Base-by-base conservation (phyloP, 2,329 filamentous ascomycete genomes). In the Volutella citrinella region DNA sequence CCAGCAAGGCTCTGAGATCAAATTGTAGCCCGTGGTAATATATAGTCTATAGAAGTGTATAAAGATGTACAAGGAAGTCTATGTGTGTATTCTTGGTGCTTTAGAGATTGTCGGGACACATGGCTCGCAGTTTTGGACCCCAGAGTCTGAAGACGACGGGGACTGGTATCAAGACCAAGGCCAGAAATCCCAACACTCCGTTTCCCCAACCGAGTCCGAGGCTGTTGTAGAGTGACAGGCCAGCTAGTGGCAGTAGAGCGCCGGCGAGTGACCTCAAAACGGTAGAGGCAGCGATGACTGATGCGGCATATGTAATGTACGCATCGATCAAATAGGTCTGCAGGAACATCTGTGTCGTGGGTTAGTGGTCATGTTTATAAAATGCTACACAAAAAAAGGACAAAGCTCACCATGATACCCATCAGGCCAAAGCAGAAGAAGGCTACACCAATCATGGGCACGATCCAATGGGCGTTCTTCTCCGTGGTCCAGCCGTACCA, bases 211-310 rank as follows among this genome's bases (percentile, higher is more conserved):
- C 79, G 38, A 45, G 75, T 56, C 43, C 64, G 0, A 70, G 48
- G n/a, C 54, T 48, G 13, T 59, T 48, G 29, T 60, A 60, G 51
- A 60, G 51, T 10, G 64, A 60, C 3, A 66, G 56, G 0, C 78
- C 79, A 3, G 76, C 78, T 2, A 82, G 58, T 1, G 79, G 79
- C 9, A 82, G 69, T 17, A 88, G 80, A 0, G 73, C 79, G 0
- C 77, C 80, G n/a, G 78, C 81, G 38, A 87, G 56, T 1, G 76
- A 82, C 36, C 56, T 46, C 2, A 59, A 39, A 5, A 59, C 51
- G 0, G 56, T 57, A 14, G 49, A 38, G 2, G 57, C 53, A 1
- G 57, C 57, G 5, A 55, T 46, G 2, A 51, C 57, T 4, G 55
- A 57, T 10, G 57, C 57, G 1, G 56, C 56, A 29, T 57, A 55